These are phyloP conservation scores for Aschersonia sp. DNA, from an alignment of 2,329 filamentous ascomycete species.

Conservation along the genomic window DNA sequence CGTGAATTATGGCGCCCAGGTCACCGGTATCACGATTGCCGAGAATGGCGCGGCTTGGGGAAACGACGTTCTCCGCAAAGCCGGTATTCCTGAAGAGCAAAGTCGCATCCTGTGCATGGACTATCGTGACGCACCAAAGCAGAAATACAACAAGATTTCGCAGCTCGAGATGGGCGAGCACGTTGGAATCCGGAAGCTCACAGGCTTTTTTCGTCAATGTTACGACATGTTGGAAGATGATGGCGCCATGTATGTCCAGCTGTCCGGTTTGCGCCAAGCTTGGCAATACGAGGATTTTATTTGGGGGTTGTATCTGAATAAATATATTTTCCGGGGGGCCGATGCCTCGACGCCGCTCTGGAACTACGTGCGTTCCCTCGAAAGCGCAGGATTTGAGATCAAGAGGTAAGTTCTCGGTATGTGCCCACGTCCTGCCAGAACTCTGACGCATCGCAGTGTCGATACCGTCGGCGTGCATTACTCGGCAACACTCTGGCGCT, in stretches of 20 bases:
- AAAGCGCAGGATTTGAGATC: constrained; percentile 51
- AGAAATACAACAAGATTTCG: constrained; percentile 86
- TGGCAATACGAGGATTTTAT: constrained; percentile 97
- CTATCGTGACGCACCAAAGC: constrained; percentile 71
- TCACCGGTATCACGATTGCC: constrained; percentile 79
- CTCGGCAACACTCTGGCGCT: constrained; percentile 85
- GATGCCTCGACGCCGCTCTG: constrained; percentile 84
- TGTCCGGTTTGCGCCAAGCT: constrained; percentile 73
- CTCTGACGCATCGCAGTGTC: constrained; percentile 24
- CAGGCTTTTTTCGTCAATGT: constrained; percentile 65
- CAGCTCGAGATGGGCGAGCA: constrained; percentile 73
- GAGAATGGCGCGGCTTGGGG: constrained; percentile 92
- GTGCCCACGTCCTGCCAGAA: not conserved
- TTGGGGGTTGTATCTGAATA: constrained; percentile 97
- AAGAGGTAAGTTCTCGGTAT: constrained; percentile 34
- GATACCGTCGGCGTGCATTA: constrained; percentile 93
- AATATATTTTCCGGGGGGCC: constrained; percentile 91
- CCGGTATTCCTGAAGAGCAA: constrained; percentile 67
- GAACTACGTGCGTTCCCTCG: constrained; percentile 66
- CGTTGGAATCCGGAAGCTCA: constrained; percentile 77
- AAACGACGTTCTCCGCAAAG: constrained; percentile 67
- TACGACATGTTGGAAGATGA: constrained; percentile 91
- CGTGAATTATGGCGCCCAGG: constrained; percentile 70
- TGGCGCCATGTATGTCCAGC: constrained; percentile 84
- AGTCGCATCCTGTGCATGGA: constrained; percentile 84